Evolutionary conservation across 2,329 filamentous ascomycete genomes (phyloP), one percentile per base, ranked within the genome.

Genomic region (Parasarocladium wereldwijsianum): DNA sequence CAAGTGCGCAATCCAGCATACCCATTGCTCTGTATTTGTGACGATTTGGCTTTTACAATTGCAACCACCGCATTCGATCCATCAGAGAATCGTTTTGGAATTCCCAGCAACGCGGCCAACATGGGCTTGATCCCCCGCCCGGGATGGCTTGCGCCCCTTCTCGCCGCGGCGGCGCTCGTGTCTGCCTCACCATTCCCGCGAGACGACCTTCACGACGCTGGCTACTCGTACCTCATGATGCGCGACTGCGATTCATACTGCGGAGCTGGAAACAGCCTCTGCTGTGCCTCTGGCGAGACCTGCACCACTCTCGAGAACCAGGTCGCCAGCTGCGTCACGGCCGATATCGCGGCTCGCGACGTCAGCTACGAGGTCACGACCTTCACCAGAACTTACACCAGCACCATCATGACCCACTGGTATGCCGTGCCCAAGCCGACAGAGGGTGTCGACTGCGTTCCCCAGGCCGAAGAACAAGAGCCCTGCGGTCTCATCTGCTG

Each of bases 401-500:
- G 62, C 47, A 74, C 69, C 17, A 52, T 61, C 45, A 68, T 57
- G 48, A 67, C 66, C 8, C 57, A 52, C 33, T 56, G 59, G 42
- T 54, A 54, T 20, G 55, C 58, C 3, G 57, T 58, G 1, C 61
- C 61, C 5, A 50, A 54, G 13, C 57, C 57, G 3, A 59, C 54
- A n/a, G 47, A 46, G 11, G 55, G 58, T 14, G 55, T 49, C 22
- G 46, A 57, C 38, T 77, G 71, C 45, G 47, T 60, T 1, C 67
- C 70, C 2, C 45, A 49, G 28, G 55, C 55, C n/a, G 49, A 57
- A 4, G 62, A 66, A 32, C 56, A 81, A 50, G 64, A 64, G 6
- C 60, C 68, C 4, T 86, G 80, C 46, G 78, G 78, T 18, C 47
- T 47, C 31, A 74, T 76, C 34, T 86, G 80, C 62, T 87, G 80